A percentile compares a stretch with the other conserved stretches of the same genome.
phyloP scores from a whole-genome alignment of 768 basidiomycete genomes.

The Boletus eberwhitei region DNA sequence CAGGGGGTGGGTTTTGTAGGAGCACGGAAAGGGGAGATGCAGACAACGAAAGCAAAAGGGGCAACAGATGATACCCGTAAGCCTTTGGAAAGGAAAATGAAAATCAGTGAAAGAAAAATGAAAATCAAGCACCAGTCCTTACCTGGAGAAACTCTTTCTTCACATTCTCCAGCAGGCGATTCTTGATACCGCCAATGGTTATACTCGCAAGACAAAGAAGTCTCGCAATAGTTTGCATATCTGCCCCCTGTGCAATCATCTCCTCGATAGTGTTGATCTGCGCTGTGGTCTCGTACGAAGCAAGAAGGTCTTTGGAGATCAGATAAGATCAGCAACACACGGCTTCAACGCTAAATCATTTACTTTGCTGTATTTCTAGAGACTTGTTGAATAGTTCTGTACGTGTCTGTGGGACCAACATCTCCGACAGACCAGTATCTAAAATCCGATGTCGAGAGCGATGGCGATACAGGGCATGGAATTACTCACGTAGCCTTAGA shows the following conservation, averaged over 20 bases:
- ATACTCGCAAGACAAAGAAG: constrained; percentile 85
- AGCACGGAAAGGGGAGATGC: constrained; percentile 66
- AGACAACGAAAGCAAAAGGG: constrained; percentile 62
- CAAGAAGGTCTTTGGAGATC: constrained; percentile 71
- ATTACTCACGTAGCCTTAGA: constrained; percentile 73
- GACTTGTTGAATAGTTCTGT: constrained; percentile 89
- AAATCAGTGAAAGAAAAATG: constrained; percentile 10
- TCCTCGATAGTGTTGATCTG: constrained; percentile 91
- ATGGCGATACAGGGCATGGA: neutral
- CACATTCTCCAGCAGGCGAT: constrained; percentile 79
- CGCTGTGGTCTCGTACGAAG: constrained; percentile 78
- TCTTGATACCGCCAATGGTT: constrained; percentile 81
- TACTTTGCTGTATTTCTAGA: constrained; percentile 95
- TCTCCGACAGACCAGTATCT: constrained; percentile 96
- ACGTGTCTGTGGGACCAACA: constrained; percentile 78
- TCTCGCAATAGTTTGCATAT: constrained; percentile 74
- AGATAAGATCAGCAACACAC: constrained; percentile 7
- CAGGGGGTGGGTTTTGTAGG: constrained; percentile 64
- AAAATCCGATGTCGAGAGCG: constrained; percentile 1
- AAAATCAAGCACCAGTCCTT: constrained; percentile 3
- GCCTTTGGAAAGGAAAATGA: constrained; percentile 40
- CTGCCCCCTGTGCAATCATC: constrained; percentile 81
- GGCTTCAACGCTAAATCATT: constrained; percentile 18
- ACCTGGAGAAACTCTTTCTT: constrained; percentile 91
- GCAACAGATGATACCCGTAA: constrained; percentile 74